Evolutionary conservation across 2,329 filamentous ascomycete genomes (phyloP).

Genomic region (Rhinocladiella mackenziei): DNA sequence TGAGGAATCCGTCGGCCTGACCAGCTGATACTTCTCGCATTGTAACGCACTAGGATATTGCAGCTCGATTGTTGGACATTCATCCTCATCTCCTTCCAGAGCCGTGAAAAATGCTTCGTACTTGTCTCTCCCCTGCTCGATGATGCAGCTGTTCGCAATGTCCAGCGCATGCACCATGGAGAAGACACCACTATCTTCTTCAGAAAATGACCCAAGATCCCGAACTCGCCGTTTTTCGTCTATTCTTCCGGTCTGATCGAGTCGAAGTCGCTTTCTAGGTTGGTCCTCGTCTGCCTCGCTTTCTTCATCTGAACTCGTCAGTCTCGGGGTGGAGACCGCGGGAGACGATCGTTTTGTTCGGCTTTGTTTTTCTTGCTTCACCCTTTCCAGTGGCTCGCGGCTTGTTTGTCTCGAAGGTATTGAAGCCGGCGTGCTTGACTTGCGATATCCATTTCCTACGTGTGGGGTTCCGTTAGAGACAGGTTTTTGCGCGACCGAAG

Average conservation of each 20-base stretch:
- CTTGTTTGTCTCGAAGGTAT: slow-evolving; percentile 25
- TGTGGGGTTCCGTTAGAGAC: slow-evolving; percentile 13
- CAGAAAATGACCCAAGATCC: slow-evolving; percentile 44
- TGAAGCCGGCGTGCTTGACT: slow-evolving; percentile 24
- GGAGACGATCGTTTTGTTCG: slow-evolving; percentile 28
- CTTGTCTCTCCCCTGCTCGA: slow-evolving; percentile 34
- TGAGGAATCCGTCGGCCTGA: slow-evolving; percentile 69
- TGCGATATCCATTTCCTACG: slow-evolving; percentile 14
- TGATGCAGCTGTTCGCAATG: slow-evolving; percentile 42
- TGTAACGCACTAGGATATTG: slow-evolving; percentile 77
- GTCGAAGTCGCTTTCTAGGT: slow-evolving; percentile 39
- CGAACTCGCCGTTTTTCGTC: slow-evolving; percentile 44
- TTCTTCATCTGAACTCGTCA: slow-evolving; percentile 33
- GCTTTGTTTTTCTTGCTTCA: slow-evolving; percentile 20
- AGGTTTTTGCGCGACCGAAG: slow-evolving; percentile 3
- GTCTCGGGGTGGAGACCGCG: slow-evolving; percentile 25
- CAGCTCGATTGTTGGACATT: slow-evolving; percentile 55
- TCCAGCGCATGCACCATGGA: slow-evolving; percentile 49
- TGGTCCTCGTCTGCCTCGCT: slow-evolving; percentile 30
- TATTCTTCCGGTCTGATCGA: slow-evolving; percentile 41
- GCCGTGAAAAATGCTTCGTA: slow-evolving; percentile 37
- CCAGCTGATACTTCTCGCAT: slow-evolving; percentile 69
- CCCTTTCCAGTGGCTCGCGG: slow-evolving; percentile 23
- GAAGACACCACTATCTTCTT: slow-evolving; percentile 37
- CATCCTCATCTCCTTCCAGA: slow-evolving; percentile 48